These are phyloP conservation scores for Aegilops sharonensis DNA, from an alignment of 176 grass and related monocot species.

Conservation along the genomic window DNA sequence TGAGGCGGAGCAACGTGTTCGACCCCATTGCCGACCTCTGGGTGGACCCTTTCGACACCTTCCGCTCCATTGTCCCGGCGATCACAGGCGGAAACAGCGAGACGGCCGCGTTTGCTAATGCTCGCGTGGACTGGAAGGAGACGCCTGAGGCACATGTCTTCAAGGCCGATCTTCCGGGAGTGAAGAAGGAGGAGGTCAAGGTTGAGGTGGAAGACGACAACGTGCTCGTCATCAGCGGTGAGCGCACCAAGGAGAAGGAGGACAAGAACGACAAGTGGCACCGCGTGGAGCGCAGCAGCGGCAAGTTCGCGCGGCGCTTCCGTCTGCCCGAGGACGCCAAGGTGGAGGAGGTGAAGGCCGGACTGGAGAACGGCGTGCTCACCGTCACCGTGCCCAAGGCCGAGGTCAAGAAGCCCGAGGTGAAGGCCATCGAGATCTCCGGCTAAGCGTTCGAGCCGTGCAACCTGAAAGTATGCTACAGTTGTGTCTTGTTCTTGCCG, in stretches of 20 bases:
- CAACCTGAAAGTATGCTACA: too few relatives aligned
- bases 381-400: constrained; percentile 39
- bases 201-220: constrained; percentile 43
- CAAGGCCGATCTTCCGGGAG: constrained; percentile 39
- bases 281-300: constrained; percentile 42
- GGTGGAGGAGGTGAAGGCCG: constrained; percentile 37
- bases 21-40: too few relatives aligned
- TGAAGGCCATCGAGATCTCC: constrained; percentile 39
- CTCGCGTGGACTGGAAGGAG: constrained; percentile 43
- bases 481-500: too few relatives aligned
- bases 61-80: too few relatives aligned
- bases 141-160: constrained; percentile 26
- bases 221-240: constrained; percentile 38
- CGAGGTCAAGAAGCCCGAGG: neutral
- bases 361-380: constrained; percentile 36
- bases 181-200: constrained; percentile 46
- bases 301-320: constrained; percentile 23
- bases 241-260: constrained; percentile 34
- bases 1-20: too few relatives aligned
- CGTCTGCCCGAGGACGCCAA: constrained; percentile 35
- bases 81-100: neutral
- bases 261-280: constrained; percentile 48
- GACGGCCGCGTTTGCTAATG: constrained; percentile 7
- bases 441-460: neutral
- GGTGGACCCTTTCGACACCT: too few relatives aligned